Base-by-base conservation (phyloP, 371 early-diverging fungal genomes). In the Mortierella sp. region DNA sequence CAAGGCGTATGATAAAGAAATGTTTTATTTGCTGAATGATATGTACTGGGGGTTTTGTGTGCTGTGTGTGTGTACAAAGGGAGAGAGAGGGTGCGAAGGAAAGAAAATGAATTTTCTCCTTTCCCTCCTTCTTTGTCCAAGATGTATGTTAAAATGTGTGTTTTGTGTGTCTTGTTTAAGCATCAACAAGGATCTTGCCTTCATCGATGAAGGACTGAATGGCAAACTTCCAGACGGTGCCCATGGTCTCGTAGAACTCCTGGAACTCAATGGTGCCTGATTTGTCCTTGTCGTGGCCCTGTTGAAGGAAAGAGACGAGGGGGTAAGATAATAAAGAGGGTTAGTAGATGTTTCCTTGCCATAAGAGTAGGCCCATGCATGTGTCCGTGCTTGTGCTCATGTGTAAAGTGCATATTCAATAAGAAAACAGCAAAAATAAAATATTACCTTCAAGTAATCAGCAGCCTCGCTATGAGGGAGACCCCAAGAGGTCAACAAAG, bases 151-250 rank as follows among this genome's bases (percentile, higher is more conserved):
- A 16, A 50, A 50, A 50, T 1, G 14, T 16, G 50, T 50, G 50
- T 16, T 13, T n/a, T 34, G 31, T 21, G 31, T 21, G 10, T 44
- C 42, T 42, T 55, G 74, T 57, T 71, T 82, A 82, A 9, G 31
- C 63, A 24, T 82, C 79, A n/a, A 84, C 31, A 8, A 57, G 10
- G 38, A 85, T 81, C 79, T 85, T 85, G 81, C 85, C 82, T 48
- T 85, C 85, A 44, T 85, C 85, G 24, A 85, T 76, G 28, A 85
- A 85, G 24, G 85, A 85, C 60, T 85, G 85, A 28, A 85, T 74
- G 26, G 82, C 85, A 70, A 85, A 85, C 73, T 81, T 81, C 85
- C 85, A 85, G 14, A 85, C 58, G 14, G 85, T 85, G 10, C 44
- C n/a, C 85, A 85, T 85, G 47, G 60, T 13, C 31, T 58, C 45